Evolutionary conservation across 805 yeast species (phyloP).

Genomic region (Citeromyces nyonsensis): DNA sequence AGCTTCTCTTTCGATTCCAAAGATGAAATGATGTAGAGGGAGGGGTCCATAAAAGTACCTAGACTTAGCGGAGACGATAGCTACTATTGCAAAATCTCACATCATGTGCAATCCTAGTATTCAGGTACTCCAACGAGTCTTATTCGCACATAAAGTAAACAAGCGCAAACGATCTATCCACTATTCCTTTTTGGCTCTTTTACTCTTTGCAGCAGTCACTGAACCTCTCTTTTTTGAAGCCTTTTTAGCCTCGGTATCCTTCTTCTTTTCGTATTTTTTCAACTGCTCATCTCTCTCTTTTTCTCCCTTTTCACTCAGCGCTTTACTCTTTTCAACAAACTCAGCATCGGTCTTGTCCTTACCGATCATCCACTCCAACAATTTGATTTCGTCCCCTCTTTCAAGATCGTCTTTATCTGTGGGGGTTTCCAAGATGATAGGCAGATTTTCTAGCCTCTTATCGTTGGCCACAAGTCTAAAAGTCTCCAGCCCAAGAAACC

Average conservation of each 20-base stretch:
- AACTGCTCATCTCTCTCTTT: constrained; percentile 56
- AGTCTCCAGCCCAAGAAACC: constrained; percentile 77
- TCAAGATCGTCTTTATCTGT: constrained; percentile 43
- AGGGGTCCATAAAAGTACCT: no score
- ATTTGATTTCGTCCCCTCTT: constrained; percentile 71
- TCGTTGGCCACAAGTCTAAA: constrained; percentile 70
- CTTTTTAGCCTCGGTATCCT: constrained; percentile 13
- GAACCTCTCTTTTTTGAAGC: constrained; percentile 1
- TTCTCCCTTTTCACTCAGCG: constrained; percentile 43
- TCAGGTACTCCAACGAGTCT: no score
- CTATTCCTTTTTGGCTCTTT: no score
- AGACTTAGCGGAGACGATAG: no score
- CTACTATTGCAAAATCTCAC: no score
- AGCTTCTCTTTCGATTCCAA: no score
- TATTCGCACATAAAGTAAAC: no score
- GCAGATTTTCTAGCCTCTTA: constrained; percentile 43
- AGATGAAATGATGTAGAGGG: no score
- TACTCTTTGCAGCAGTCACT: no score
- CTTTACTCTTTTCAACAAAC: constrained; percentile 26
- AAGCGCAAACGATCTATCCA: no score
- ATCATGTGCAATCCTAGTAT: no score
- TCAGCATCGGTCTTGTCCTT: constrained; percentile 37
- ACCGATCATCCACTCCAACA: constrained; percentile 71
- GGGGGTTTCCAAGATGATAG: constrained; percentile 84
- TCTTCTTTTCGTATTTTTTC: constrained; percentile 47